These are phyloP conservation scores for Aspergillus nomiae DNA, from an alignment of 2,329 filamentous ascomycete genomes.

Conservation along the genomic window DNA sequence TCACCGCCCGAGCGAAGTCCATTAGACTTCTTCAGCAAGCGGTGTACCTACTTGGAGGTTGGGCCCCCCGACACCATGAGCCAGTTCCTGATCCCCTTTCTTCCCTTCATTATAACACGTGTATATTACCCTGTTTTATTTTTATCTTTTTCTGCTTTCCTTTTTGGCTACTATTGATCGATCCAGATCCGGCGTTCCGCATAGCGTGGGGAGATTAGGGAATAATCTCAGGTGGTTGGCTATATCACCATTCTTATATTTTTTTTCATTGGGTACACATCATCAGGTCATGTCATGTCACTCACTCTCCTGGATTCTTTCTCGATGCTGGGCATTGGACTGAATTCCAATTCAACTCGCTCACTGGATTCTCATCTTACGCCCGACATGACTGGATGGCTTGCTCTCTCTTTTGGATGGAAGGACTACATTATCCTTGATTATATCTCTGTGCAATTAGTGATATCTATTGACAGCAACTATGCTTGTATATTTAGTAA, in stretches of 20 bases:
- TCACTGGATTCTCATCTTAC: not conserved
- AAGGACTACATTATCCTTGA: not conserved
- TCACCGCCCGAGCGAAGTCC: not conserved
- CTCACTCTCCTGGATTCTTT: constrained; percentile 16
- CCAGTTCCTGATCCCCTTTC: constrained; percentile 6
- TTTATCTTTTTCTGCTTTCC: constrained; percentile 9
- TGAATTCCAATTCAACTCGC: not conserved
- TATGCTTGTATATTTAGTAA: not conserved
- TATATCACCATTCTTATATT: not conserved
- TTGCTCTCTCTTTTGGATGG: not conserved
- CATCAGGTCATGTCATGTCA: constrained; percentile 22
- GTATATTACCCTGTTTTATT: constrained; percentile 14
- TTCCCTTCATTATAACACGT: constrained; percentile 4
- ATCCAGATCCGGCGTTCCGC: constrained; percentile 20
- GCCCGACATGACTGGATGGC: not conserved
- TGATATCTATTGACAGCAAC: not conserved
- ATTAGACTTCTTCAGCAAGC: not conserved
- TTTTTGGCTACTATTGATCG: constrained; percentile 8
- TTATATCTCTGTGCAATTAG: not conserved
- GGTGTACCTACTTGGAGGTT: not conserved
- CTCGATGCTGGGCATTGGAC: not conserved
- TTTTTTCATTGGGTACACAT: not conserved
- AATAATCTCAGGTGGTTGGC: constrained; percentile 1
- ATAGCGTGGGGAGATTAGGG: constrained; percentile 33
- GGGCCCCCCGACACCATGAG: not conserved